phyloP scores from a whole-genome alignment of 495 filamentous ascomycete genomes.

The Penicillium alfredii region DNA sequence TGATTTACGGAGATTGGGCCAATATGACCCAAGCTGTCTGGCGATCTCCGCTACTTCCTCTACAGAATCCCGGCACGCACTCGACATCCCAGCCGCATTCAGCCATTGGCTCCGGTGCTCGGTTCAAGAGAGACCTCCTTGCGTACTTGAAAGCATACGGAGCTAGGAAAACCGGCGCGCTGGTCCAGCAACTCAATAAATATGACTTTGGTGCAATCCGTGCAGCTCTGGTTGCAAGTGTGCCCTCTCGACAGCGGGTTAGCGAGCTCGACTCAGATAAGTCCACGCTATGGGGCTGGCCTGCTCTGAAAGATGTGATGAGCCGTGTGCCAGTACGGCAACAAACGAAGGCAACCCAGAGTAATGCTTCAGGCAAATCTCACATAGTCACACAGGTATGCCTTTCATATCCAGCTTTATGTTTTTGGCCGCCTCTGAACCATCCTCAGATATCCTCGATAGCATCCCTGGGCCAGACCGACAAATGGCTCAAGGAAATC shows the following conservation, averaged over 20 bases:
- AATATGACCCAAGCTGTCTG: slow-evolving; percentile 86
- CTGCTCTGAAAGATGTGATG: slow-evolving; percentile 57
- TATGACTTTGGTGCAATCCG: slow-evolving; percentile 67
- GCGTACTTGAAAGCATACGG: slow-evolving; percentile 70
- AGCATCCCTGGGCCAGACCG: slow-evolving; percentile 66
- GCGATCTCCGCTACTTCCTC: slow-evolving; percentile 68
- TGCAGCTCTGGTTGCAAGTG: slow-evolving; percentile 71
- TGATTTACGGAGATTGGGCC: slow-evolving; percentile 78
- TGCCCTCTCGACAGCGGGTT: slow-evolving; percentile 60
- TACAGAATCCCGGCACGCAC: slow-evolving; percentile 13
- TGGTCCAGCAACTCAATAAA: slow-evolving; percentile 50
- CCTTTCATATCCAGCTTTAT: neutral
- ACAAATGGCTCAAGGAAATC: slow-evolving; percentile 66
- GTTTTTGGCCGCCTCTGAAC: neutral
- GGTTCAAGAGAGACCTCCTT: slow-evolving; percentile 72
- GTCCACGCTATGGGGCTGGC: slow-evolving; percentile 67
- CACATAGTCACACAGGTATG: slow-evolving; percentile 62
- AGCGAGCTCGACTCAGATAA: slow-evolving; percentile 25
- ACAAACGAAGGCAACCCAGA: neutral
- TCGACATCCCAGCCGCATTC: slow-evolving; percentile 6
- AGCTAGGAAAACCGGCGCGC: slow-evolving; percentile 38
- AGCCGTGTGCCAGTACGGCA: slow-evolving; percentile 35
- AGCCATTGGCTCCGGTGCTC: slow-evolving; percentile 52
- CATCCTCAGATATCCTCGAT: slow-evolving; percentile 61
- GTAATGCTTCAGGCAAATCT: slow-evolving; percentile 19